A percentile compares a stretch with the other conserved stretches of the same genome.
These are phyloP conservation scores for Botrytis paeoniae DNA, from an alignment of 2,329 filamentous ascomycete genomes.

Conservation along the genomic window DNA sequence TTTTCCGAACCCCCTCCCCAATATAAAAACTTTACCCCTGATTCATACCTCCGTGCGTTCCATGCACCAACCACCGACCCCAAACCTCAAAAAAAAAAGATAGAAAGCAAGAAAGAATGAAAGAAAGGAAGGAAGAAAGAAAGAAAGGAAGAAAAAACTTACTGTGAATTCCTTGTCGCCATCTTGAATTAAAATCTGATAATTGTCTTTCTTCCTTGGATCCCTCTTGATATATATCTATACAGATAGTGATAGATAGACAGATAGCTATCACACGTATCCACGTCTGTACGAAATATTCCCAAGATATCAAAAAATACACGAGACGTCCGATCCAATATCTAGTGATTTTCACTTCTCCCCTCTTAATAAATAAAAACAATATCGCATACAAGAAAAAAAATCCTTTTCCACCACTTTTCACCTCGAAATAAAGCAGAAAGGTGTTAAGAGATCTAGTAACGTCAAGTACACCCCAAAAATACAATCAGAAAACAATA, in stretches of 20 bases:
- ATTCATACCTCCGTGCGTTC: slow-evolving; percentile 18
- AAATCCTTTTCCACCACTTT: background rate
- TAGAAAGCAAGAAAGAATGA: background rate
- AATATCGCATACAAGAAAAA: background rate
- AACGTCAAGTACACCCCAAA: background rate
- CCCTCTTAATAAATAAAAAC: background rate
- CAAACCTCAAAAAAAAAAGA: background rate
- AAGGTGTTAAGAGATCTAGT: background rate
- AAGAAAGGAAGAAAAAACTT: slow-evolving; percentile 1
- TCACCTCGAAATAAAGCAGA: background rate
- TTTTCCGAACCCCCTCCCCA: background rate
- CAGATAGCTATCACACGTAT: slow-evolving; percentile 1
- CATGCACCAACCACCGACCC: slow-evolving; percentile 3
- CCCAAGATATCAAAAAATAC: background rate
- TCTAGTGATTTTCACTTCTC: slow-evolving; percentile 6
- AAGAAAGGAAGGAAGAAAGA: too few relatives aligned
- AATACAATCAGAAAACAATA: background rate
- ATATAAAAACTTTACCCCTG: slow-evolving; percentile 17
- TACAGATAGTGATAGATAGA: background rate
- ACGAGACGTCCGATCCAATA: background rate
- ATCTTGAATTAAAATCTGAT: slow-evolving; percentile 3
- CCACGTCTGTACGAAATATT: background rate
- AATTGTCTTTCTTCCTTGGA: background rate
- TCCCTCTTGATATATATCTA: background rate
- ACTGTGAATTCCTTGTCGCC: slow-evolving; percentile 16